These are phyloP conservation scores for Barbarea vulgaris DNA, from an alignment of 345 rosid genomes.

Conservation along the genomic window DNA sequence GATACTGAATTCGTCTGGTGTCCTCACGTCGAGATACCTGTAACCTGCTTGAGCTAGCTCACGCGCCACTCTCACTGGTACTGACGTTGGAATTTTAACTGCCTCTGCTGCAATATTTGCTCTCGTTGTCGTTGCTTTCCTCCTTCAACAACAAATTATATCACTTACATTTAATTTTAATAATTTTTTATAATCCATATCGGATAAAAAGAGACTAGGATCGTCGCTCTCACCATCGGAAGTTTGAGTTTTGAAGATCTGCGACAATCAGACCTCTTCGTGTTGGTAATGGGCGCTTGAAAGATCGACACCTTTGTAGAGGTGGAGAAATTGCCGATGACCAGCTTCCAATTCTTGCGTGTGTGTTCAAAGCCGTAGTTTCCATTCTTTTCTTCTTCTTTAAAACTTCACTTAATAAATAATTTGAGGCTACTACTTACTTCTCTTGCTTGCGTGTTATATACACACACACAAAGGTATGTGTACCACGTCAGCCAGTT, in stretches of 20 bases:
- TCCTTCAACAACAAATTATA: constrained; percentile 8
- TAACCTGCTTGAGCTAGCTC: constrained; percentile 92
- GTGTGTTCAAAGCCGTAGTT: constrained; percentile 11
- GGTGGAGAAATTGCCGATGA: constrained; percentile 23
- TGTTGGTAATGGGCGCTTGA: constrained; percentile 15
- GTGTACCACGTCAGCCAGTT: constrained; percentile 41
- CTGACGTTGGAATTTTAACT: constrained; percentile 66
- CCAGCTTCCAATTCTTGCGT: constrained; percentile 30
- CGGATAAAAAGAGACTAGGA: neutral
- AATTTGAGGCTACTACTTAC: constrained; percentile 1
- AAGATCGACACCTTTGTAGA: constrained; percentile 1
- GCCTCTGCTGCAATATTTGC: constrained; percentile 46
- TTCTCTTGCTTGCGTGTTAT: neutral
- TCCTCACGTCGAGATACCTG: constrained; percentile 70
- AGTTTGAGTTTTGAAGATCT: constrained; percentile 33
- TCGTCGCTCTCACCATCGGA: constrained; percentile 30
- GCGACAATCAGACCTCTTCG: constrained; percentile 6
- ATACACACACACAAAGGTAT: constrained; percentile 1
- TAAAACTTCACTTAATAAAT: neutral
- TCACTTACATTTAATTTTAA: neutral
- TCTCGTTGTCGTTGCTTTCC: constrained; percentile 31
- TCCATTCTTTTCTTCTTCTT: constrained; percentile 29
- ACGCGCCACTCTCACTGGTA: constrained; percentile 83
- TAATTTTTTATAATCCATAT: neutral
- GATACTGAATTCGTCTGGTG: constrained; percentile 78